Base-by-base conservation (phyloP, 305 asterid genomes). In the Fraxinus floribunda region DNA sequence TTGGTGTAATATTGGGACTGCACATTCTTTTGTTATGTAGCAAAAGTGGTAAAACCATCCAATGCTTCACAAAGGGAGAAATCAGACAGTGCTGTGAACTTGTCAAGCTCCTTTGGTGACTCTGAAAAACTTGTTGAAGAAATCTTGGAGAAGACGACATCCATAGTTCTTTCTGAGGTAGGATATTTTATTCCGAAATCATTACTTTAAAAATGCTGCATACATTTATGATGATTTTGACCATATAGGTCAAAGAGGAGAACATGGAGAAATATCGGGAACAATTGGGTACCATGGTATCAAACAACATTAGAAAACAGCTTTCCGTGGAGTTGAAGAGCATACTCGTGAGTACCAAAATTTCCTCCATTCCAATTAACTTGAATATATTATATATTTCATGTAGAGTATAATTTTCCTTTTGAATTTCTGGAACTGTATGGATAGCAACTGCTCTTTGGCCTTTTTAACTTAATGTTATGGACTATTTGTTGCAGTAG, bases 71-170 rank as follows among this genome's bases (percentile, higher is more conserved):
- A 78, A 64, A 93, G 90, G 85, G 91, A 85, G 88, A 94, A 92
- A 86, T 49, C 87, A 62, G 46, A 78, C 22, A 81, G 79, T 52
- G 83, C 73, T 62, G 84, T 78, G 32, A 71, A 71, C 57, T 55
- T n/a, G 24, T 75, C 92, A 2, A 66, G 80, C 80, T 80, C 89
- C 35, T 92, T 80, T 81, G 91, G 90, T 4, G 95, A 93, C 89
- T 89, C 98, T 29, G 91, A 88, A 78, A 94, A 88, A 88, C 89
- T 91, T 88, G 91, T 94, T n/a, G 90, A 90, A 80, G 97, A 95
- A 80, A 88, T 95, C 77, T 80, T 94, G 84, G 94, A 88, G 71
- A 94, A 88, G 89, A 90, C 91, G 0, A 87, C 91, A 46, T 80
- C 88, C 68, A 76, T 89, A 20, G 81, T 93, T 80, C 90, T 94